A percentile compares a stretch with the other conserved stretches of the same genome.
These are phyloP conservation scores for Trametes pubescens DNA, from an alignment of 1,284 basidiomycete species.

Conservation along the genomic window DNA sequence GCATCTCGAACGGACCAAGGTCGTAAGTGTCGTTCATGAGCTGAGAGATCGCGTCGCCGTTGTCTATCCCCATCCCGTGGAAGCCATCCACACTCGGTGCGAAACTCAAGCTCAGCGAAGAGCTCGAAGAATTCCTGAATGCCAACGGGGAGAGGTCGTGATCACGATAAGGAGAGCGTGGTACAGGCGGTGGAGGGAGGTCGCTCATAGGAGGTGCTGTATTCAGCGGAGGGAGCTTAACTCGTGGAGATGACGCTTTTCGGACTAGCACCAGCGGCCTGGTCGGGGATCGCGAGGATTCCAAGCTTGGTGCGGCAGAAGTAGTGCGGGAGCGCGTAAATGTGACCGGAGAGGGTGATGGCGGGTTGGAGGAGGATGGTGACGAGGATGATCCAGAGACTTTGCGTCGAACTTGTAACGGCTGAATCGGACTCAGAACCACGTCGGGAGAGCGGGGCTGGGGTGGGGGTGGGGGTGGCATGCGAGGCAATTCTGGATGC, in stretches of 20 bases:
- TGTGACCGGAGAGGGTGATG: conserved; percentile 37
- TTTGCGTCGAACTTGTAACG: conserved; percentile 35
- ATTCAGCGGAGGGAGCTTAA: conserved; percentile 36
- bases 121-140: conserved; percentile 50
- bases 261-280: conserved; percentile 40
- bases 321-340: conserved; percentile 37
- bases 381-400: conserved; percentile 34
- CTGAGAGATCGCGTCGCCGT: conserved; percentile 33
- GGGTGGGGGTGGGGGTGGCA: not conserved
- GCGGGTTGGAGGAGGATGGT: conserved; percentile 32
- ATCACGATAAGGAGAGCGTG: conserved; percentile 32
- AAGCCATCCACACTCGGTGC: conserved; percentile 36
- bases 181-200: conserved; percentile 39
- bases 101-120: conserved; percentile 43
- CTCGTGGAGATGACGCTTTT: conserved; percentile 40
- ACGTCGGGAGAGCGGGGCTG: conserved; percentile 1
- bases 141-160: conserved; percentile 34
- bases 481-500: conserved; percentile 13
- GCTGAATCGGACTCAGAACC: conserved; percentile 20
- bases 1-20: conserved; percentile 26
- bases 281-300: conserved; percentile 31
- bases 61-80: conserved; percentile 30
- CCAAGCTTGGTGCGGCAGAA: conserved; percentile 32
- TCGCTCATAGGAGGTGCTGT: conserved; percentile 37
- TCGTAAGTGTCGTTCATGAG: conserved; percentile 33